Percentiles rank a stretch among this genome's conserved stretches.
Evolutionary conservation across 192 early-diverging fungal genomes (phyloP).

Genomic region (Paraglomus brasilianum): DNA sequence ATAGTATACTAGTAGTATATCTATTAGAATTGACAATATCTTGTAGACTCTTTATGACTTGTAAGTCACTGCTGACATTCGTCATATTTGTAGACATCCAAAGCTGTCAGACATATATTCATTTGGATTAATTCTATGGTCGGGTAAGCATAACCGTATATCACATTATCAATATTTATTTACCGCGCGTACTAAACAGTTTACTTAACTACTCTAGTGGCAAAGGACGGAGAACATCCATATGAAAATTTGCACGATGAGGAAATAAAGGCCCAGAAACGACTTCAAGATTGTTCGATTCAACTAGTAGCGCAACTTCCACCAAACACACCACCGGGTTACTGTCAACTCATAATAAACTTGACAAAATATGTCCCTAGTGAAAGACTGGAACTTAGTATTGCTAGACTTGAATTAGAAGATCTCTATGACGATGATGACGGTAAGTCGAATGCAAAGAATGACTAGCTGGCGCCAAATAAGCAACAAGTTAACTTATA

Average conservation of each 20-base stretch:
- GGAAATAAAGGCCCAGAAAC: conserved; percentile 25
- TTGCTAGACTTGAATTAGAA: conserved; percentile 24
- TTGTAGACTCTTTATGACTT: too few relatives aligned
- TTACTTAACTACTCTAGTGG: conserved; percentile 6
- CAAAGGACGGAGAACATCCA: conserved; percentile 17
- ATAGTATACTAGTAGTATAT: too few relatives aligned
- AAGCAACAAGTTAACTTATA: too few relatives aligned
- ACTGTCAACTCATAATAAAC: conserved; percentile 1
- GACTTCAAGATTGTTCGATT: not conserved
- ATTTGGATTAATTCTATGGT: conserved; percentile 26
- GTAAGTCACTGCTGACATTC: not conserved
- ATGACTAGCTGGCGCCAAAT: too few relatives aligned
- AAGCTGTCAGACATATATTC: conserved; percentile 29
- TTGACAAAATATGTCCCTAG: conserved; percentile 10
- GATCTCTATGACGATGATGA: conserved; percentile 20
- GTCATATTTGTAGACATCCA: conserved; percentile 1
- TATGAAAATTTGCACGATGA: conserved; percentile 19
- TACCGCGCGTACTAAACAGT: not conserved
- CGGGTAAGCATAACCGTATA: not conserved
- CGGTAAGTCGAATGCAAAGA: not conserved
- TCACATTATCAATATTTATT: not conserved
- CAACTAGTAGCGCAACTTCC: conserved; percentile 7
- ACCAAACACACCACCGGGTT: not conserved
- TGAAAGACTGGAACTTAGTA: not conserved
- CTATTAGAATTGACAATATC: too few relatives aligned